Percentiles rank a stretch among this genome's conserved stretches.
Evolutionary conservation across 768 basidiomycete species (phyloP).

Genomic region (Trametopsis cervina): DNA sequence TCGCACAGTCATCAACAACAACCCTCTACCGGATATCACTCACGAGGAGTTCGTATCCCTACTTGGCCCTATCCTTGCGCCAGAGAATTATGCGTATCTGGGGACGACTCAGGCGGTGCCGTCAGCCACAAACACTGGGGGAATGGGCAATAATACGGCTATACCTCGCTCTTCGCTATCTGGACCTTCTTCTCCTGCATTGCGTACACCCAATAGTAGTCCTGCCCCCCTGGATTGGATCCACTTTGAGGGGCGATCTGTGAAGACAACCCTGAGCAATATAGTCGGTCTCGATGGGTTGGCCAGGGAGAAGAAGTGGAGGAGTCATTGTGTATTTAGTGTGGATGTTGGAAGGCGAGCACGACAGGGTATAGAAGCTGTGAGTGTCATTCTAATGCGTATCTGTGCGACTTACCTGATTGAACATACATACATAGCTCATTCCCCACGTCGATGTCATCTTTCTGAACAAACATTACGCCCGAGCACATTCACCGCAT

Average conservation of each 20-base stretch:
- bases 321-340: conserved; percentile 75
- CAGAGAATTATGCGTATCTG: conserved; percentile 63
- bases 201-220: conserved; percentile 38
- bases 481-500: conserved; percentile 50
- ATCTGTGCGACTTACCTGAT: neutral
- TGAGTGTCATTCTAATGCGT: conserved; percentile 30
- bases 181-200: conserved; percentile 19
- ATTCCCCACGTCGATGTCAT: conserved; percentile 78
- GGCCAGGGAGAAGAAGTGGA: conserved; percentile 78
- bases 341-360: conserved; percentile 70
- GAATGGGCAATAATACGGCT: conserved; percentile 23
- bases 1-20: conserved; percentile 77
- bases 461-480: conserved; percentile 73
- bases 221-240: conserved; percentile 84
- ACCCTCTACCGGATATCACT: conserved; percentile 79
- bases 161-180: conserved; percentile 24
- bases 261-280: conserved; percentile 74
- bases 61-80: conserved; percentile 73
- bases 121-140: conserved; percentile 14
- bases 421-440: conserved; percentile 37
- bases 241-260: conserved; percentile 76
- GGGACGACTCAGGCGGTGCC: conserved; percentile 13
- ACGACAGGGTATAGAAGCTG: conserved; percentile 74
- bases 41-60: conserved; percentile 82
- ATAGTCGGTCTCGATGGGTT: conserved; percentile 76